Evolutionary conservation across 192 early-diverging fungal genomes (phyloP), one percentile per base, ranked within the genome.

Genomic region (Spinellus fusiger): DNA sequence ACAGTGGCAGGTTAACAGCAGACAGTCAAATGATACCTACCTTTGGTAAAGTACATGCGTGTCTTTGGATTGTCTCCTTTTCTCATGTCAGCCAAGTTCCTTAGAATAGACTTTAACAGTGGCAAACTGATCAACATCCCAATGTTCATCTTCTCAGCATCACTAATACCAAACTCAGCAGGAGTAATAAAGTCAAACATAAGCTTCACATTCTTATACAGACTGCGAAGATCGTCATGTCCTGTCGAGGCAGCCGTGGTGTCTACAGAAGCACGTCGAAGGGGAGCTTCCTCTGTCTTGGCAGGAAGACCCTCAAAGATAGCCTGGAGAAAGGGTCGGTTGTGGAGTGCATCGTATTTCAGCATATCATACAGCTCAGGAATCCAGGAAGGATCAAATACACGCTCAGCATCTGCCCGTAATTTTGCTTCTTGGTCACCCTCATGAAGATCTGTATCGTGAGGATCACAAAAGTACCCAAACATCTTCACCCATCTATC

Each of bases 401-500:
- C 51, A n/a, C 12, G 20, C 16, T 66, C 65, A 0, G 57, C 34
- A 61, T 59, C 38, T 29, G 46, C 46, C 0, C 26, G 29, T 3
- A 40, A 15, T 32, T 46, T 38, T n/a, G 38, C 18, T 52, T 65
- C 64, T 12, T 50, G 16, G 16, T 59, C 64, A 48, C 59, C 57
- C 15, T 25, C 29, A 9, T 59, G 56, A 16, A 46, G 49, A 18
- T n/a, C 51, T 26, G 22, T 52, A 22, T 22, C 3, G 18, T 77
- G 73, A n/a, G 57, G 76, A 58, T 65, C 62, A 51, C 82, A 86
- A 75, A 98, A 95, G 44, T 94, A 91, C 18, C 77, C 73, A 63
- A 98, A 90, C 33, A 96, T 83, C 65, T 96, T 96, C 67, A 95
- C 93, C 95, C 95, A 98, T 15, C 95, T 83, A 74, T 98, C 95